These are phyloP conservation scores for Begonia fuchsioides DNA, from an alignment of 306 rosid genomes.

Conservation along the genomic window DNA sequence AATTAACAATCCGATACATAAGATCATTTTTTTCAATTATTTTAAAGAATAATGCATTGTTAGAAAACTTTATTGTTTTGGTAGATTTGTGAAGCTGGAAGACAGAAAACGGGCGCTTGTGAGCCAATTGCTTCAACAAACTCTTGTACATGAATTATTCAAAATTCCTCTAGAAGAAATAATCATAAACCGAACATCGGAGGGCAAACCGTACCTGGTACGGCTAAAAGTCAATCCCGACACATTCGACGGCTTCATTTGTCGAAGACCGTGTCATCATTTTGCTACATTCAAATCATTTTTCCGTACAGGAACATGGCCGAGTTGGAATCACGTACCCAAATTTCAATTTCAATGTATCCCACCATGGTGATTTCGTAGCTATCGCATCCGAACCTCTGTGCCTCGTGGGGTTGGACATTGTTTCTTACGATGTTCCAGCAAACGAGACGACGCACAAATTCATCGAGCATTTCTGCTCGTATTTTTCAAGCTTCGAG, in stretches of 20 bases:
- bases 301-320: constrained; percentile 32
- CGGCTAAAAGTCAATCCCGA: neutral
- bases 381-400: constrained; percentile 86
- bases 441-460: constrained; percentile 33
- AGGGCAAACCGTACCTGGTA: constrained; percentile 84
- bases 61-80: constrained; percentile 11
- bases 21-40: neutral
- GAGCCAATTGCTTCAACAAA: constrained; percentile 75
- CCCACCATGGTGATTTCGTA: constrained; percentile 89
- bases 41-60: constrained; percentile 2
- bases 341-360: constrained; percentile 76
- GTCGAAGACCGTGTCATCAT: neutral
- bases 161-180: constrained; percentile 36
- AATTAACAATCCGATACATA: no score
- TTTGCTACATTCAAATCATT: neutral
- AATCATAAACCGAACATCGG: constrained; percentile 44
- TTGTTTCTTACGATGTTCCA: constrained; percentile 49
- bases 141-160: constrained; percentile 35
- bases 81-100: constrained; percentile 47
- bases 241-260: no score
- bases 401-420: constrained; percentile 74
- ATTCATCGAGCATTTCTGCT: constrained; percentile 40
- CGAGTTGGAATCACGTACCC: constrained; percentile 27
- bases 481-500: constrained; percentile 66
- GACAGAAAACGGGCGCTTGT: constrained; percentile 66